These are phyloP conservation scores for Metschnikowia vanudenii DNA, from an alignment of 805 yeast species.

Conservation along the genomic window DNA sequence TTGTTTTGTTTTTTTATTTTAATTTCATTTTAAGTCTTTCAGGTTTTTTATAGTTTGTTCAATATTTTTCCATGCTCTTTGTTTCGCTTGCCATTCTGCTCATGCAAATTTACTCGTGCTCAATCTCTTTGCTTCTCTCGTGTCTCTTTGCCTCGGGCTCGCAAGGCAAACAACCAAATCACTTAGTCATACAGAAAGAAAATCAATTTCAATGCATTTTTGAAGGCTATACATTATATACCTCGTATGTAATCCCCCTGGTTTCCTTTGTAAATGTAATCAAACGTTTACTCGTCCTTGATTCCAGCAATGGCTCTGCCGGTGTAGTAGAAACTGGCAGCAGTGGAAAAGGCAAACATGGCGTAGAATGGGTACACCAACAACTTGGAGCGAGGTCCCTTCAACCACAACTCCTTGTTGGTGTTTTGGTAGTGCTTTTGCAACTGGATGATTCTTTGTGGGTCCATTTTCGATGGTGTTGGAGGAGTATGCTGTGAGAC, in stretches of 20 bases:
- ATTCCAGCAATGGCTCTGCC: constrained; percentile 72
- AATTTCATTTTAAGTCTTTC: too few species aligned
- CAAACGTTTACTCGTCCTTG: constrained; percentile 36
- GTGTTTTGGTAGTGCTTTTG: constrained; percentile 46
- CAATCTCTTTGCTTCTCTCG: too few species aligned
- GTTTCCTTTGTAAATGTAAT: too few species aligned
- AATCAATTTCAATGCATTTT: constrained; percentile 1
- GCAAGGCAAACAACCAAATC: too few species aligned
- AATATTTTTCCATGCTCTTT: too few species aligned
- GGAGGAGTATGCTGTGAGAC: not conserved
- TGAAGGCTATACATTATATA: constrained; percentile 7
- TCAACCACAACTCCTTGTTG: constrained; percentile 44
- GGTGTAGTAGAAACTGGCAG: constrained; percentile 63
- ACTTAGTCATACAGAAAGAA: not conserved
- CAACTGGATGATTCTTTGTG: constrained; percentile 47
- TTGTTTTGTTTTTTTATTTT: too few species aligned
- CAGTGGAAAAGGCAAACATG: constrained; percentile 63
- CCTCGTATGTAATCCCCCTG: not conserved
- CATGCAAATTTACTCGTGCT: too few species aligned
- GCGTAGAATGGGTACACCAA: constrained; percentile 79
- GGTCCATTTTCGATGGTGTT: constrained; percentile 33
- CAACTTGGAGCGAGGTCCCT: constrained; percentile 54
- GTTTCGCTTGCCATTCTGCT: too few species aligned
- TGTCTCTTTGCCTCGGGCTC: too few species aligned
- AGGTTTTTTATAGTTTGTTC: too few species aligned